Base-by-base conservation (phyloP, 2,329 filamentous ascomycete genomes). In the Sclerotiophoma versabilis region DNA sequence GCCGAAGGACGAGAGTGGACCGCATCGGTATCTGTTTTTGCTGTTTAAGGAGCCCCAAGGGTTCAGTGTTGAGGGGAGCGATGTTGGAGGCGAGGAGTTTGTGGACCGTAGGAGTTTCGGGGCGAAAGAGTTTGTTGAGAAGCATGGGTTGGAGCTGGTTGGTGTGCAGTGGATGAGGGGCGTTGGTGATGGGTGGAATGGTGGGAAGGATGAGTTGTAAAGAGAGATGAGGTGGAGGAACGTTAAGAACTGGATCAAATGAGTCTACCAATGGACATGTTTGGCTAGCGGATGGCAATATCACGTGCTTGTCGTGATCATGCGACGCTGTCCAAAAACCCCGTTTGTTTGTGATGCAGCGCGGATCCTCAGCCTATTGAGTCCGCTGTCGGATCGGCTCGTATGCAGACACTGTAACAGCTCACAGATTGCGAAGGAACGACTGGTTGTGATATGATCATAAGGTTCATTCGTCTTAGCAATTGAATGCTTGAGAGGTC, bases 161-260 rank as follows among this genome's bases (percentile, higher is more conserved):
- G 71, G 69, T 2, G 60, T 72, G 43, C 70, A 72, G 57, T 75
- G 70, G 70, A 73, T 75, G 70, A 64, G 53, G 55, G 71, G 71
- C n/a, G 72, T 69, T 7, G 72, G 72, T 10, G 70, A 75, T 64
- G 71, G 72, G 10, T 75, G 72, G 72, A 45, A 27, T 41, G 48
- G 23, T 3, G 47, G 32, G 2, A 51, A 43, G 17, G 53, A 56
- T 14, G 53, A 51, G 22, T n/a, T 57, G 34, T 51, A 42, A 17
- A 19, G 12, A 11, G 26, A 33, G 2, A 15, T 29, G 22, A 26
- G n/a, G n/a, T n/a, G n/a, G n/a, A n/a, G n/a, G n/a, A n/a, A n/a
- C n/a, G n/a, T n/a, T n/a, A n/a, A n/a, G n/a, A n/a, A n/a, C n/a
- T n/a, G n/a, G n/a, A n/a, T n/a, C n/a, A n/a, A n/a, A n/a, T n/a